These are phyloP conservation scores for Solanum virginianum DNA, from an alignment of 257 asterid species.

Conservation along the genomic window DNA sequence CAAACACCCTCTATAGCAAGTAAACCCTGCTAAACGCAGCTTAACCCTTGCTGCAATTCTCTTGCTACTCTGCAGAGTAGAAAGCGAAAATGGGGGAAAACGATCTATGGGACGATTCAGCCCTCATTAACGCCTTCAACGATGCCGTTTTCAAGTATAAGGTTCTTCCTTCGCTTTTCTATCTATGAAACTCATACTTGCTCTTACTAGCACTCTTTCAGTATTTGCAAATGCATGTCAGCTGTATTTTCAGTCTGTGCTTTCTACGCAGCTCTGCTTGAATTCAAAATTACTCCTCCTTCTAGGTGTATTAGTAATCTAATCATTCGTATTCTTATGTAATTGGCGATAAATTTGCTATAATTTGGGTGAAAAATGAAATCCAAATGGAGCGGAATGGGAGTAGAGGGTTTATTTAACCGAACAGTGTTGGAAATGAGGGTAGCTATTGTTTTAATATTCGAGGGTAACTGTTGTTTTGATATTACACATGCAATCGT, in stretches of 20 bases:
- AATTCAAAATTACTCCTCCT: background rate
- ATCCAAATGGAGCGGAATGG: background rate
- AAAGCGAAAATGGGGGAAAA: conserved; percentile 31
- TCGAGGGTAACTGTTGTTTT: background rate
- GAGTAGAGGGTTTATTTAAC: background rate
- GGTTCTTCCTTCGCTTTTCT: conserved; percentile 16
- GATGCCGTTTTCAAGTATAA: conserved; percentile 45
- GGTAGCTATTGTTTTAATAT: background rate
- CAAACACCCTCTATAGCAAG: too few species aligned
- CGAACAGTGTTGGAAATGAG: background rate
- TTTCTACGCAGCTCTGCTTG: background rate
- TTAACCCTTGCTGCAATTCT: background rate
- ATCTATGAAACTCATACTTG: background rate
- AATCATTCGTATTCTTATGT: background rate
- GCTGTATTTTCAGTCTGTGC: background rate
- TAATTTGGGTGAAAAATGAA: background rate
- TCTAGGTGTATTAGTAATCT: background rate
- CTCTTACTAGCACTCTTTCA: background rate
- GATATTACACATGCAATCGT: background rate
- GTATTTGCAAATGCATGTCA: background rate
- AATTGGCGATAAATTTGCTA: background rate
- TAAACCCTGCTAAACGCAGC: background rate
- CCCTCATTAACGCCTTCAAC: conserved; percentile 58
- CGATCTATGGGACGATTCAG: conserved; percentile 76
- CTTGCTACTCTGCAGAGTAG: background rate